Evolutionary conservation across 768 basidiomycete genomes (phyloP).

Genomic region (Phlebiopsis gigantea): DNA sequence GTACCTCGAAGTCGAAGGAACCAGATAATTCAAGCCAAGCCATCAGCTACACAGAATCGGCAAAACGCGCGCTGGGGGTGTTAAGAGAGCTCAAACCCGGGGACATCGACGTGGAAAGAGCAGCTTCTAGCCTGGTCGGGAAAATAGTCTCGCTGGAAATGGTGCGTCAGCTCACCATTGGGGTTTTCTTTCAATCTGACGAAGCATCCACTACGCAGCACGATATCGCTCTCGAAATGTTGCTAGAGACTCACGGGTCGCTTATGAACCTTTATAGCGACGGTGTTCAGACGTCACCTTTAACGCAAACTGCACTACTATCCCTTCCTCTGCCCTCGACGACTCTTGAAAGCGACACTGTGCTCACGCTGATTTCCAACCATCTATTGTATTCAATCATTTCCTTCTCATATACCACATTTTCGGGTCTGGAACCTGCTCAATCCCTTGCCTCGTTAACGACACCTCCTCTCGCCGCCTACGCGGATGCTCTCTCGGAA

Average conservation of each 20-base stretch:
- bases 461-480: constrained; percentile 14
- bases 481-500: constrained; percentile 28
- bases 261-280: constrained; percentile 29
- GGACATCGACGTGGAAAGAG: constrained; percentile 66
- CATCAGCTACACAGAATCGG: constrained; percentile 33
- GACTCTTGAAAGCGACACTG: constrained; percentile 22
- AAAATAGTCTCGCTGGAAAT: constrained; percentile 66
- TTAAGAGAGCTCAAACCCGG: constrained; percentile 42
- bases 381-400: constrained; percentile 54
- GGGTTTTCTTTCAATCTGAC: background rate
- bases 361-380: constrained; percentile 53
- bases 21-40: constrained; percentile 25
- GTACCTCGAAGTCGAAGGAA: background rate
- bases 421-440: constrained; percentile 5
- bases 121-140: constrained; percentile 59
- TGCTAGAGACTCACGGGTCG: constrained; percentile 42
- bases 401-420: constrained; percentile 28
- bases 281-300: background rate
- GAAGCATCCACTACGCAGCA: constrained; percentile 34
- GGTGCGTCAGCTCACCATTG: constrained; percentile 40
- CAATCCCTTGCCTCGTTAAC: background rate
- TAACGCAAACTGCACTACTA: constrained; percentile 26
- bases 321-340: constrained; percentile 40
- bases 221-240: constrained; percentile 40
- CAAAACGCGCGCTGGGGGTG: constrained; percentile 37